A percentile compares a stretch with the other conserved stretches of the same genome.
These are phyloP conservation scores for Aspergillus sp. DNA, from an alignment of 2,329 filamentous ascomycete genomes.

Conservation along the genomic window DNA sequence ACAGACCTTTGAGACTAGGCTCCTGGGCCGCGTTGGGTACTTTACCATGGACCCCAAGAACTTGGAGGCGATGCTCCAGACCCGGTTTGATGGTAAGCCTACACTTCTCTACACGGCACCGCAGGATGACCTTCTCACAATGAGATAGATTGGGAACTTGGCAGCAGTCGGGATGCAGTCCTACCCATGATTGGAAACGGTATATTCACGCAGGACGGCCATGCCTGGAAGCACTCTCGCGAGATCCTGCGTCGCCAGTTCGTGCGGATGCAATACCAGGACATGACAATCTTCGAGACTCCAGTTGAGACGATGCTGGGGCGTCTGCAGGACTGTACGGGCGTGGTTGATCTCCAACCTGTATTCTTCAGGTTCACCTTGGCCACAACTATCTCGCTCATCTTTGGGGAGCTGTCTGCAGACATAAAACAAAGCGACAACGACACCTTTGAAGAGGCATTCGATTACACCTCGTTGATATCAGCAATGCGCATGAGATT, in stretches of 20 bases:
- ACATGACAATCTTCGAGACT: constrained; percentile 36
- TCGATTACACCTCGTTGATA: constrained; percentile 27
- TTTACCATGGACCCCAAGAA: constrained; percentile 4
- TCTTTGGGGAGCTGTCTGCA: constrained; percentile 38
- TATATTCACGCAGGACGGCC: constrained; percentile 21
- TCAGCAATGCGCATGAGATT: constrained; percentile 3
- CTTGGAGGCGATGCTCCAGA: constrained; percentile 1
- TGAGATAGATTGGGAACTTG: background rate
- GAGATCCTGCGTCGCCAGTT: constrained; percentile 43
- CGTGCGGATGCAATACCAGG: constrained; percentile 36
- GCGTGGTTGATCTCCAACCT: constrained; percentile 35
- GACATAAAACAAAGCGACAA: constrained; percentile 12
- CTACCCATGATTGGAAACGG: constrained; percentile 14
- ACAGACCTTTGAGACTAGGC: constrained; percentile 3
- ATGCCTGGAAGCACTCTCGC: constrained; percentile 33
- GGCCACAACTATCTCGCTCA: constrained; percentile 42
- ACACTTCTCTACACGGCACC: background rate
- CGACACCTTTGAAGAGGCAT: constrained; percentile 27
- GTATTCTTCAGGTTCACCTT: constrained; percentile 46
- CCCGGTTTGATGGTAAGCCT: constrained; percentile 1
- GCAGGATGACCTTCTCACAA: too few species aligned
- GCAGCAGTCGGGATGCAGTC: background rate
- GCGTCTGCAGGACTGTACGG: constrained; percentile 22
- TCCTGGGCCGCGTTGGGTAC: background rate
- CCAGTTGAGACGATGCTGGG: constrained; percentile 40